Percentiles rank a stretch among this genome's conserved stretches.
These are phyloP conservation scores for Phytopythium oedochilum DNA, from an alignment of 352 stramenopile genomes.

Conservation along the genomic window DNA sequence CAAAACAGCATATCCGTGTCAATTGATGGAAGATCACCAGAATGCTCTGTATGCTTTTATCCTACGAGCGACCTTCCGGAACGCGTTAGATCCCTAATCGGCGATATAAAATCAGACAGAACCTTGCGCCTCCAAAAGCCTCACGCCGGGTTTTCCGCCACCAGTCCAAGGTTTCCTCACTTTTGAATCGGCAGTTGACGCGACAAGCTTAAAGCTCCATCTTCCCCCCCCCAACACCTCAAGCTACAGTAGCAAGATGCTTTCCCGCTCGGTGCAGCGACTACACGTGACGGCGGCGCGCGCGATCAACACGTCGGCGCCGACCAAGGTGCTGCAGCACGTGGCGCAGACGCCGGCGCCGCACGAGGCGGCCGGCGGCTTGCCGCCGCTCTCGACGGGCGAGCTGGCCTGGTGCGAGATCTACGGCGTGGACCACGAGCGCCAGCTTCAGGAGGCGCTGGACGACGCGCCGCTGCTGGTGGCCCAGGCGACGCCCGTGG, in stretches of 20 bases:
- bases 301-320: conserved; percentile 24
- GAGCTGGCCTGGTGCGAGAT: conserved; percentile 75
- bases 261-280: conserved; percentile 20
- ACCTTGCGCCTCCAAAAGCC: not conserved
- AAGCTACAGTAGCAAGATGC: conserved; percentile 10
- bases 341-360: conserved; percentile 9
- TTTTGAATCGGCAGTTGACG: conserved; percentile 16
- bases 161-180: conserved; percentile 8
- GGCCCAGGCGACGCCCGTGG: conserved; percentile 16
- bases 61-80: not conserved
- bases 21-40: conserved; percentile 1
- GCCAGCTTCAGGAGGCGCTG: conserved; percentile 56
- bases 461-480: conserved; percentile 42
- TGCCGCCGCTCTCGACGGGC: conserved; percentile 29
- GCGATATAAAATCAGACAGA: not conserved
- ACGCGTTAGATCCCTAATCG: not conserved
- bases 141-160: not conserved
- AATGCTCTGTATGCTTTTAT: not conserved
- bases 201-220: conserved; percentile 1
- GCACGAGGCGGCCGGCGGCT: conserved; percentile 7
- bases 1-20: not conserved
- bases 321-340: conserved; percentile 33
- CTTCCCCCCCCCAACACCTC: not conserved
- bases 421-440: conserved; percentile 73
- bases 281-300: conserved; percentile 19